phyloP scores from a whole-genome alignment of 2,329 filamentous ascomycete species.

The Alternaria panax region DNA sequence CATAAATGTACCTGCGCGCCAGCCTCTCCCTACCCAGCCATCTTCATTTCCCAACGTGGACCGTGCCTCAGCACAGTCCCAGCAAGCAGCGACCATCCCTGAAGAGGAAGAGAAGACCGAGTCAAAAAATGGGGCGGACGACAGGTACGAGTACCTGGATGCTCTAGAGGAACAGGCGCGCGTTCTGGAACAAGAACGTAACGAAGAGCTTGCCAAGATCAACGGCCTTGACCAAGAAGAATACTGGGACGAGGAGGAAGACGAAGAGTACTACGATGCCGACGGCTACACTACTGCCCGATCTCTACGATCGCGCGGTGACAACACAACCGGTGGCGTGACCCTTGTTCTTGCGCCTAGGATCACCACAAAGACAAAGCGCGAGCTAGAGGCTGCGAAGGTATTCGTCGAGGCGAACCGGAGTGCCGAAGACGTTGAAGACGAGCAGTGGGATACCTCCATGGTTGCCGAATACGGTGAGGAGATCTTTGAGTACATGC shows the following conservation, averaged over 20 bases:
- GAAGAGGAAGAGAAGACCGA: constrained; percentile 22
- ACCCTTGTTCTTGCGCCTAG: constrained; percentile 76
- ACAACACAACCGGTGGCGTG: constrained; percentile 72
- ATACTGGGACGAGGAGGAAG: constrained; percentile 75
- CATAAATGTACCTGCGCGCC: constrained; percentile 30
- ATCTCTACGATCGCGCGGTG: constrained; percentile 77
- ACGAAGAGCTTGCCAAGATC: constrained; percentile 45
- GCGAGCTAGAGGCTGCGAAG: constrained; percentile 75
- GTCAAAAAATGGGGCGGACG: constrained; percentile 32
- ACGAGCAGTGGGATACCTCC: constrained; percentile 90
- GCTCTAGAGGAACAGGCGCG: constrained; percentile 49
- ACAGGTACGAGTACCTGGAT: constrained; percentile 47
- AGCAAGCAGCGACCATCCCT: constrained; percentile 25
- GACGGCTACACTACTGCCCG: constrained; percentile 77
- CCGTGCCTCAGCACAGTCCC: constrained; percentile 27
- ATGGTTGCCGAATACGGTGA: constrained; percentile 98
- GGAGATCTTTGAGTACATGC: constrained; percentile 95
- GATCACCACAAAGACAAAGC: constrained; percentile 70
- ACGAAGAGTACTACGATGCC: constrained; percentile 77
- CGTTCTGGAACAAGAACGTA: constrained; percentile 47
- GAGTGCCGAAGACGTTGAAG: constrained; percentile 78
- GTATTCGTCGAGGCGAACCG: constrained; percentile 71
- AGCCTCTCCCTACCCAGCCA: constrained; percentile 30
- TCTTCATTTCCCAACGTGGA: constrained; percentile 34
- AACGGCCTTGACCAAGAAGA: constrained; percentile 65